A percentile compares a stretch with the other conserved stretches of the same genome.
Conservation (phyloP, 2,329 filamentous ascomycete genomes). For the Fusarium pseudoanthophilum region DNA sequence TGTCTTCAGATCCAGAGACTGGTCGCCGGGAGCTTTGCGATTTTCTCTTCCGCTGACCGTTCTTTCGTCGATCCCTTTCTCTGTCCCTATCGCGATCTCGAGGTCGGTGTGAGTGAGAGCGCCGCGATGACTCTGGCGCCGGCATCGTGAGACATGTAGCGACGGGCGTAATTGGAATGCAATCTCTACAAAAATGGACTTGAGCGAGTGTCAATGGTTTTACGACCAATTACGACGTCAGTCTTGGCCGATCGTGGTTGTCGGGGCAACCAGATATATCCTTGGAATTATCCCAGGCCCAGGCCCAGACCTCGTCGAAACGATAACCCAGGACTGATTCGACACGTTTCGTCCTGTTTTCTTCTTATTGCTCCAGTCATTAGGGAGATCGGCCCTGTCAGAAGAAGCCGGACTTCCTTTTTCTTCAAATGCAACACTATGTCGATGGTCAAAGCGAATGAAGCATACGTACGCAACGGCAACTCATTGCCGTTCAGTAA, state of each 20-base stretch:
- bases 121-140: slow-evolving; percentile 49
- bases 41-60: slow-evolving; percentile 52
- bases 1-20: slow-evolving; percentile 50
- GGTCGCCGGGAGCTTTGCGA: slow-evolving; percentile 48
- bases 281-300: slow-evolving; percentile 2
- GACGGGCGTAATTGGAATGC: slow-evolving; percentile 42
- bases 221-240: slow-evolving; percentile 9
- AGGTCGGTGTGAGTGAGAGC: slow-evolving; percentile 42
- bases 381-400: neutral
- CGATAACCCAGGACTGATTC: neutral
- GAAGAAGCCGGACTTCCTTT: neutral
- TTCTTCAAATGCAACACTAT: neutral
- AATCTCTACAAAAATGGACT: slow-evolving; percentile 20
- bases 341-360: neutral
- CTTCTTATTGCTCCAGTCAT: neutral
- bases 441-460: neutral
- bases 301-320: neutral
- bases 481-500: neutral
- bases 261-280: neutral
- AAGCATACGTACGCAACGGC: neutral
- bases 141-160: slow-evolving; percentile 48
- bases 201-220: slow-evolving; percentile 19
- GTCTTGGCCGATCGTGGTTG: slow-evolving; percentile 9
- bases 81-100: slow-evolving; percentile 40
- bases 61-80: slow-evolving; percentile 39